Evolutionary conservation across 805 yeast genomes (phyloP).

Genomic region (Cyberlindnera nakhonratchasimensis): DNA sequence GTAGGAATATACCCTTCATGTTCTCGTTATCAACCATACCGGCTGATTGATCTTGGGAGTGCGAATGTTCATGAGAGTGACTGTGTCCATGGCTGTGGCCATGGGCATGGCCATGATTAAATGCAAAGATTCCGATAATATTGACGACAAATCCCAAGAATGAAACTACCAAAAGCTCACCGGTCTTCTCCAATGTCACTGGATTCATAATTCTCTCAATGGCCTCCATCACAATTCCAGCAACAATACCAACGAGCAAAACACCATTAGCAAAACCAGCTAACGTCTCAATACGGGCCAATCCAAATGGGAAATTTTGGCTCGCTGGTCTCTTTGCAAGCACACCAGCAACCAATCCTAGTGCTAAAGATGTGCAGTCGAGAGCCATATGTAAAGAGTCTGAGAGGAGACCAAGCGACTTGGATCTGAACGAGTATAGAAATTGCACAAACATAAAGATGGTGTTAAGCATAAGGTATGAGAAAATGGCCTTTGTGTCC

Average conservation of each 20-base stretch:
- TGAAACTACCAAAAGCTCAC: conserved; percentile 82
- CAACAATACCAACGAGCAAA: conserved; percentile 79
- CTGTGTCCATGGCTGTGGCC: conserved; percentile 38
- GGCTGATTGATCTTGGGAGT: conserved; percentile 31
- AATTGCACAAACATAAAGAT: conserved; percentile 94
- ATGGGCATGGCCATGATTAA: conserved; percentile 74
- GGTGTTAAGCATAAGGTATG: conserved; percentile 79
- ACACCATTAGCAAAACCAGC: conserved; percentile 97
- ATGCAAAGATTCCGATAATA: conserved; percentile 89
- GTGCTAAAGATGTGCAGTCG: conserved; percentile 85
- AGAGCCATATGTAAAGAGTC: conserved; percentile 96
- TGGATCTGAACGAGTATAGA: conserved; percentile 86
- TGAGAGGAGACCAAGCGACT: conserved; percentile 84
- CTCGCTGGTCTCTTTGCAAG: conserved; percentile 56
- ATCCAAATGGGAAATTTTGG: conserved; percentile 81
- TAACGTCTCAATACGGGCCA: conserved; percentile 79
- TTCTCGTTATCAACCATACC: conserved; percentile 49
- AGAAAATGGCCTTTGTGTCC: conserved; percentile 86
- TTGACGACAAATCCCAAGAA: conserved; percentile 82
- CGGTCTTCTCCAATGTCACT: conserved; percentile 70
- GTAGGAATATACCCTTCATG: conserved; percentile 92
- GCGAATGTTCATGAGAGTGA: conserved; percentile 38
- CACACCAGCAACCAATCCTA: conserved; percentile 85
- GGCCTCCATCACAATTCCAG: conserved; percentile 85
- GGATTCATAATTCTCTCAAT: conserved; percentile 78